Conservation (phyloP, 257 asterid genomes). For the Solanum chilense region DNA sequence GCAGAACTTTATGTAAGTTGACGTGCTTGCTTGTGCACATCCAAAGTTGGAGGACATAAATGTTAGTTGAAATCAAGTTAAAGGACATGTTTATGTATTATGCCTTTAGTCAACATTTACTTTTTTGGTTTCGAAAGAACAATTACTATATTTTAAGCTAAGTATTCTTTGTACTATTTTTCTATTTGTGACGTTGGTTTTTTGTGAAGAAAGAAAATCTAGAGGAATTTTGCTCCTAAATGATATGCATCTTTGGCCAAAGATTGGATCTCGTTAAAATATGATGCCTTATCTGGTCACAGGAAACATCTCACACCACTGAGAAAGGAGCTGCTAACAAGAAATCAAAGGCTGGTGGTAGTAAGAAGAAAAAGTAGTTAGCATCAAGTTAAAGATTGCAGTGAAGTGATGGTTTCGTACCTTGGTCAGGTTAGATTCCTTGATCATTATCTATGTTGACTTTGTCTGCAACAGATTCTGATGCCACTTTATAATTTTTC, state of each 20-base stretch:
- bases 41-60: neutral
- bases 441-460: neutral
- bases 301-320: conserved; percentile 51
- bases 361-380: conserved; percentile 60
- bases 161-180: neutral
- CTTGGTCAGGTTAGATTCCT: neutral
- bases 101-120: neutral
- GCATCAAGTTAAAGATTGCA: neutral
- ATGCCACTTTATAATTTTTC: neutral
- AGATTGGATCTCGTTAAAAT: neutral
- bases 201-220: neutral
- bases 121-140: neutral
- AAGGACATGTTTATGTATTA: neutral
- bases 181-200: neutral
- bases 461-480: neutral
- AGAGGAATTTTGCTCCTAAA: neutral
- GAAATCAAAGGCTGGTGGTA: conserved; percentile 48
- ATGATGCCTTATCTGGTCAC: conserved; percentile 11
- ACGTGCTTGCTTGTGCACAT: neutral
- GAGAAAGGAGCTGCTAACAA: conserved; percentile 62
- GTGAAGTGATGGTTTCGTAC: neutral
- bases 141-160: neutral
- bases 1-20: neutral
- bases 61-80: neutral
- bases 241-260: neutral